phyloP scores from a whole-genome alignment of 2,329 filamentous ascomycete species.

The Calonectria fujianensis region DNA sequence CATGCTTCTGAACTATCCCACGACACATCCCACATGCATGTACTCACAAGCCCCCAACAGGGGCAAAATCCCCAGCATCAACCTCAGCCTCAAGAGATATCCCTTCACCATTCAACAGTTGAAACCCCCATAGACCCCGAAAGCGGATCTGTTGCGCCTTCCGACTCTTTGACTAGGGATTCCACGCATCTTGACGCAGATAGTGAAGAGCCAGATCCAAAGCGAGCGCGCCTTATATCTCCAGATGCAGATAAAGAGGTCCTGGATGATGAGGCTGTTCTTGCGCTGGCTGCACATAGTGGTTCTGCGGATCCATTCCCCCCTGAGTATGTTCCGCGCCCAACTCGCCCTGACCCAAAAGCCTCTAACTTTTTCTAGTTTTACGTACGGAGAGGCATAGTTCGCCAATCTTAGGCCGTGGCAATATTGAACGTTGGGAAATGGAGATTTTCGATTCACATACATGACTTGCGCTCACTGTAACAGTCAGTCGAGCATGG shows the following conservation, averaged over 20 bases:
- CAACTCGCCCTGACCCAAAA: neutral
- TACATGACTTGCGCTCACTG: constrained; percentile 20
- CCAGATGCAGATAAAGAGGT: constrained; percentile 55
- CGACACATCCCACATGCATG: constrained; percentile 48
- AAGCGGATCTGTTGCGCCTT: constrained; percentile 28
- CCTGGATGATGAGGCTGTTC: constrained; percentile 69
- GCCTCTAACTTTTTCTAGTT: constrained; percentile 55
- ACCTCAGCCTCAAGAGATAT: constrained; percentile 34
- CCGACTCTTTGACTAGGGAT: constrained; percentile 37
- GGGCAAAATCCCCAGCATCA: constrained; percentile 40
- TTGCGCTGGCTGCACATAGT: constrained; percentile 68
- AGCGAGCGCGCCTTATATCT: constrained; percentile 62
- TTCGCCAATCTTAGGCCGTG: neutral
- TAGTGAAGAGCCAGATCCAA: constrained; percentile 61
- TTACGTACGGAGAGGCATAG: constrained; percentile 65
- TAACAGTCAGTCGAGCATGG: constrained; percentile 14
- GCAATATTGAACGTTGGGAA: neutral
- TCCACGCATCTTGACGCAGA: constrained; percentile 49
- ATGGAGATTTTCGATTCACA: neutral
- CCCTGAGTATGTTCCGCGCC: constrained; percentile 62
- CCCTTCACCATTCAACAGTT: constrained; percentile 8
- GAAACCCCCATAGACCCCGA: constrained; percentile 31
- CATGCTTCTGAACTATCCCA: constrained; percentile 42
- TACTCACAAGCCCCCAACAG: constrained; percentile 44
- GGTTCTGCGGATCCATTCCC: constrained; percentile 62